A percentile compares a stretch with the other conserved stretches of the same genome.
These are phyloP conservation scores for Penicillium lagena DNA, from an alignment of 495 filamentous ascomycete species.

Conservation along the genomic window DNA sequence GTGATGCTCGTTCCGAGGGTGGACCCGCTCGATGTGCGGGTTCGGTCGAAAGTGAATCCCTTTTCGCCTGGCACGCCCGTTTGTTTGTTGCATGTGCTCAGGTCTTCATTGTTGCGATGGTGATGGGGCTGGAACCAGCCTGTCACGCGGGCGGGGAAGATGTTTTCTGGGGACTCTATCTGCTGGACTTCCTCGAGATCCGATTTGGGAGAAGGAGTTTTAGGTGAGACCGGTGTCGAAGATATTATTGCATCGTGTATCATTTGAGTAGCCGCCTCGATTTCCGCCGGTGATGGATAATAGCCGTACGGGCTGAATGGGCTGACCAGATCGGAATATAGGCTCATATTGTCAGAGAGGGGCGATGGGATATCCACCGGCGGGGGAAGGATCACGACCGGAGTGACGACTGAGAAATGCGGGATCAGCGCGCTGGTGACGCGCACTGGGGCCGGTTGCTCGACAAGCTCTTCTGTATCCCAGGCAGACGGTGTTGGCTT, in stretches of 20 bases:
- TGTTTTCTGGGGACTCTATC: neutral
- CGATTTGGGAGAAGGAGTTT: constrained; percentile 6
- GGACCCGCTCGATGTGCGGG: constrained; percentile 35
- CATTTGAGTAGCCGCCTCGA: no score
- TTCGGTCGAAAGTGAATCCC: constrained; percentile 23
- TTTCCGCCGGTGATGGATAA: no score
- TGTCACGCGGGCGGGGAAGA: constrained; percentile 23
- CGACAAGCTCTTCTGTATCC: constrained; percentile 18
- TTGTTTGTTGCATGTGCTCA: constrained; percentile 5
- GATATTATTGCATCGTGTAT: no score
- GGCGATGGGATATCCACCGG: constrained; percentile 1
- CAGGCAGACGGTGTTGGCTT: no score
- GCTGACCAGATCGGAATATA: neutral
- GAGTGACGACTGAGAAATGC: constrained; percentile 31
- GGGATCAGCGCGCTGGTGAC: constrained; percentile 27
- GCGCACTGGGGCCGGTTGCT: constrained; percentile 12
- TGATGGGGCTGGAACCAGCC: constrained; percentile 26
- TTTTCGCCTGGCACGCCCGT: constrained; percentile 12
- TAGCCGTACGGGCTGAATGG: no score
- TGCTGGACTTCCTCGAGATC: no score
- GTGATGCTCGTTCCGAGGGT: constrained; percentile 28
- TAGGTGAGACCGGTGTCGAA: constrained; percentile 13
- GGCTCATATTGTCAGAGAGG: constrained; percentile 9
- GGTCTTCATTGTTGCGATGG: neutral
- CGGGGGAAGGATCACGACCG: constrained; percentile 8